Conservation (phyloP, 1,139 yeast genomes). For the Sugiyamaella neomexicana region DNA sequence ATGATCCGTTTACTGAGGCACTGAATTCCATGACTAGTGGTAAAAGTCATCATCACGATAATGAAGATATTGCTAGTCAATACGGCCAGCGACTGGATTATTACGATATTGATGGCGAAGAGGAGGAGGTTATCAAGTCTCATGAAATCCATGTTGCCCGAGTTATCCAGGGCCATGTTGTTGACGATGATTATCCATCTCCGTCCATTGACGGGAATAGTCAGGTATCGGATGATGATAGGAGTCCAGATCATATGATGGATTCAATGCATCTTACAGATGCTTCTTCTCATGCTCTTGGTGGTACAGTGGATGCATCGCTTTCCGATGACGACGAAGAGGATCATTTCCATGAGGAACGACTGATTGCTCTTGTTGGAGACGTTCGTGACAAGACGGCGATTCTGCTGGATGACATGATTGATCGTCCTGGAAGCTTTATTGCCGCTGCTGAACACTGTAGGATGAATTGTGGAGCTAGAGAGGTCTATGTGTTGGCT, state of each 20-base stretch:
- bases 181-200: slow-evolving; percentile 71
- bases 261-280: slow-evolving; percentile 20
- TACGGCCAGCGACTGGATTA: slow-evolving; percentile 14
- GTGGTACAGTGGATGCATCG: slow-evolving; percentile 80
- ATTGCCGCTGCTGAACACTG: slow-evolving; percentile 98
- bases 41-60: background rate
- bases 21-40: slow-evolving; percentile 10
- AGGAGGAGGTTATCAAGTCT: slow-evolving; percentile 57
- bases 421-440: slow-evolving; percentile 90
- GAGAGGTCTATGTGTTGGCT: slow-evolving; percentile 83
- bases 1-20: slow-evolving; percentile 19
- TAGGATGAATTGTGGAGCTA: slow-evolving; percentile 92
- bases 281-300: slow-evolving; percentile 52
- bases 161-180: slow-evolving; percentile 95
- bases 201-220: slow-evolving; percentile 32
- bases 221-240: slow-evolving; percentile 28
- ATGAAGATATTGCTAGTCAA: slow-evolving; percentile 4
- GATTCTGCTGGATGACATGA: slow-evolving; percentile 92
- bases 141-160: slow-evolving; percentile 94
- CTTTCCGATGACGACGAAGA: slow-evolving; percentile 82
- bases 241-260: slow-evolving; percentile 27
- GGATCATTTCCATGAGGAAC: slow-evolving; percentile 73
- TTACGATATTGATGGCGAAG: slow-evolving; percentile 27
- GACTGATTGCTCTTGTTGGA: slow-evolving; percentile 92
- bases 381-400: slow-evolving; percentile 91